Percentiles rank a stretch among this genome's conserved stretches.
Evolutionary conservation across 306 rosid genomes (phyloP).

Genomic region (Medicago lupulina): DNA sequence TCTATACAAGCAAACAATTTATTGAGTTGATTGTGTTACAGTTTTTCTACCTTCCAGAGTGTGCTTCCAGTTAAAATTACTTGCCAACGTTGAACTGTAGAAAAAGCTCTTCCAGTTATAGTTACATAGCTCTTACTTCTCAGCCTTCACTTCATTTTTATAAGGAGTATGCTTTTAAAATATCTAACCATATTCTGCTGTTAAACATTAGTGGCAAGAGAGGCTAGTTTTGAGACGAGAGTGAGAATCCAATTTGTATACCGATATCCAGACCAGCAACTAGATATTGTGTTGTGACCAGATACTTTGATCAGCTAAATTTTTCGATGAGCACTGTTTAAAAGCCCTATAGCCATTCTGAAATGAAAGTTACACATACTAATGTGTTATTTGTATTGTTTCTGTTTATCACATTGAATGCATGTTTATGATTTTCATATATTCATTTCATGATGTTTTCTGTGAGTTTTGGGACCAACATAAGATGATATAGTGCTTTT

Average conservation of each 20-base stretch:
- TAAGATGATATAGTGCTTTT: neutral
- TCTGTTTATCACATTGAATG: neutral
- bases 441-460: neutral
- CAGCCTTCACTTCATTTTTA: neutral
- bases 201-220: neutral
- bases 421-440: neutral
- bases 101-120: neutral
- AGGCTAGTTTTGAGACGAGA: neutral
- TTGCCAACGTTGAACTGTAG: neutral
- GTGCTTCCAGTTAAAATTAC: slow-evolving; percentile 10
- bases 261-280: too few relatives aligned
- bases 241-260: neutral
- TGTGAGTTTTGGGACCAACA: neutral
- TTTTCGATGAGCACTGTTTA: neutral
- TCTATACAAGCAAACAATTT: slow-evolving; percentile 4
- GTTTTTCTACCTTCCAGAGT: slow-evolving; percentile 11
- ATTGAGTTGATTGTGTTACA: slow-evolving; percentile 3
- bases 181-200: neutral
- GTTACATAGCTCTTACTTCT: slow-evolving; percentile 7
- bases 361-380: neutral
- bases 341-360: neutral
- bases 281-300: neutral
- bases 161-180: neutral
- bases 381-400: neutral
- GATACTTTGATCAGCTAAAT: neutral